Evolutionary conservation across 176 grass and related monocot genomes (phyloP), one percentile per base, ranked within the genome.

Genomic region (Neostapfia colusana): DNA sequence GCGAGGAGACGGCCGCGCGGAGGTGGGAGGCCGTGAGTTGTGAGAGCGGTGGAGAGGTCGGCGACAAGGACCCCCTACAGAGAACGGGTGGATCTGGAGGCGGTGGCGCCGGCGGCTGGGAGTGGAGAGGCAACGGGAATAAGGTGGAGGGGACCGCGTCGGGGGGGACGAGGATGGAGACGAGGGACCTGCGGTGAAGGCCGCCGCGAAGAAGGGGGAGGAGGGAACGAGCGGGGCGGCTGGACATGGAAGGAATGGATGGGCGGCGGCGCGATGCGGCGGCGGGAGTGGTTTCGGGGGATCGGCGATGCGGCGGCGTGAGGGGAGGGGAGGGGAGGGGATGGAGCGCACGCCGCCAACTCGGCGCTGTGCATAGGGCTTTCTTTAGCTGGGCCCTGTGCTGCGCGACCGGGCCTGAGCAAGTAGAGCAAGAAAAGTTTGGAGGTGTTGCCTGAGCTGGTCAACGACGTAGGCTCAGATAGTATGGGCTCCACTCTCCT

Each of bases 221-320:
- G 62, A 93, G 70, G 63, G 80, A 72, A 68, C 65, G 37, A 76
- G 77, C 64, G 50, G 65, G 75, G 70, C 55, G 65, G 77, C 80
- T 59, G 86, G 79, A 80, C 83, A 85, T 85, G 66, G 79, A 80
- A 69, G 73, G 7, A 63, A 50, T 54, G 64, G 60, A 63, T 70
- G 37, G 28, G 65, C 48, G 44, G 49, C 60, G 31, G 31, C 31
- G 31, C 31, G 31, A n/a, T n/a, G 31, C 31, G 31, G 31, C 31
- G 73, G 79, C 65, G 56, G 25, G 72, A 69, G 26, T 46, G 67
- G 67, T 78, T 82, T 87, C 77, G 79, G 38, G 69, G 55, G 41
- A 56, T 56, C 53, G 53, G 50, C 50, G 17, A 53, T n/a, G 53
- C 53, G 53, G 71, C 46, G 43, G 34, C 31, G 31, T 1, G 31